Evolutionary conservation across 192 early-diverging fungal genomes (phyloP).

Genomic region (Linnemannia hyalina): DNA sequence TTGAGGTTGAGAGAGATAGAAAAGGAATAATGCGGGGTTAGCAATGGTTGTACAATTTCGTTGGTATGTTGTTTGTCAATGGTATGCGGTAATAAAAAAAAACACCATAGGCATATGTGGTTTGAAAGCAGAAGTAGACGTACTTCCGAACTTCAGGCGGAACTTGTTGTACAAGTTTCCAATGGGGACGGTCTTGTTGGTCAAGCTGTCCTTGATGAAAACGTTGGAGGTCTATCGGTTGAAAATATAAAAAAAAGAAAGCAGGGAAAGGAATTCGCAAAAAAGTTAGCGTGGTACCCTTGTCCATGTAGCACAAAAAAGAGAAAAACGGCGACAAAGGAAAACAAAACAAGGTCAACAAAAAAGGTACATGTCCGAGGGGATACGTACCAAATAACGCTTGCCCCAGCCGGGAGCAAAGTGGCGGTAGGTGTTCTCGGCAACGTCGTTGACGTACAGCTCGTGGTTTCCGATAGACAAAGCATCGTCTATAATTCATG

Average conservation of each 20-base stretch:
- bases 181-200: slow-evolving; percentile 61
- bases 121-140: slow-evolving; percentile 12
- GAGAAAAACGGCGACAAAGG: neutral
- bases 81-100: neutral
- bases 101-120: slow-evolving; percentile 24
- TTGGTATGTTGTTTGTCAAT: neutral
- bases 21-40: neutral
- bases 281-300: neutral
- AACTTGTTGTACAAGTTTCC: slow-evolving; percentile 57
- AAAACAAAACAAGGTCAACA: neutral
- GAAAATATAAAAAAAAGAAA: neutral
- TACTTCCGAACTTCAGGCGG: slow-evolving; percentile 52
- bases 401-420: slow-evolving; percentile 54
- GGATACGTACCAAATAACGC: slow-evolving; percentile 25
- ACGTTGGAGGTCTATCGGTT: slow-evolving; percentile 32
- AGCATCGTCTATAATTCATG: slow-evolving; percentile 28
- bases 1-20: neutral
- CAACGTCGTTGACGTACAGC: slow-evolving; percentile 35
- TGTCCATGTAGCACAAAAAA: neutral
- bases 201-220: slow-evolving; percentile 43
- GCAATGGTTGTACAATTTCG: neutral
- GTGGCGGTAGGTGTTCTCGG: slow-evolving; percentile 40
- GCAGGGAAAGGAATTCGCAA: neutral
- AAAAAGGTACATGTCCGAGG: neutral
- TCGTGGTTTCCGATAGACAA: slow-evolving; percentile 51